phyloP scores from a whole-genome alignment of 352 stramenopile species.

The Phytopythium montanum region DNA sequence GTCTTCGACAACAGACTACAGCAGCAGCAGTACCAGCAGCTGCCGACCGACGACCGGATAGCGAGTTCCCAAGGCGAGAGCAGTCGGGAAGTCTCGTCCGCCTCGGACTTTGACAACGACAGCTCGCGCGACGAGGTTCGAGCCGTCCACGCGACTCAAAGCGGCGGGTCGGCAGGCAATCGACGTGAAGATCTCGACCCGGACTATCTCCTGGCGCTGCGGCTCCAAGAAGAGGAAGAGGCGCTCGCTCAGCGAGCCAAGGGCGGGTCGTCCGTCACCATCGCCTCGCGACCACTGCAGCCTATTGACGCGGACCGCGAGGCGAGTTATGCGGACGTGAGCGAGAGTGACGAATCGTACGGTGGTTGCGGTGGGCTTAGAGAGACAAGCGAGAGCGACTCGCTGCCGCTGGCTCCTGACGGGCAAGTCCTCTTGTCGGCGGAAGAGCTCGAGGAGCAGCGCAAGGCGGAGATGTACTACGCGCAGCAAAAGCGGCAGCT shows the following conservation, averaged over 20 bases:
- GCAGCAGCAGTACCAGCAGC: too few relatives aligned
- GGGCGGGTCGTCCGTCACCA: conserved; percentile 1
- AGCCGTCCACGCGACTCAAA: background rate
- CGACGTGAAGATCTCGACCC: conserved; percentile 28
- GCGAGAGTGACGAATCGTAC: conserved; percentile 10
- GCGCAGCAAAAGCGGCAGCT: conserved; percentile 60
- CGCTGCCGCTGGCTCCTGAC: conserved; percentile 37
- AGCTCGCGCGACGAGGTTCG: background rate
- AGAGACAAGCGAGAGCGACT: conserved; percentile 31
- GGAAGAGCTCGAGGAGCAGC: conserved; percentile 67
- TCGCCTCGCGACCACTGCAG: conserved; percentile 15
- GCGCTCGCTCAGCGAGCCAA: conserved; percentile 23
- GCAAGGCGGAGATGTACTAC: conserved; percentile 64
- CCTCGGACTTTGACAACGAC: background rate
- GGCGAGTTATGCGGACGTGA: background rate
- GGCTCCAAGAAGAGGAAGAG: conserved; percentile 80
- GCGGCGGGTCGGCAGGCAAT: background rate
- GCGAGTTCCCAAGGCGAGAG: background rate
- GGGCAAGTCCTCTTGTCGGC: conserved; percentile 57
- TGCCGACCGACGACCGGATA: too few relatives aligned
- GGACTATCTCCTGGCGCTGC: conserved; percentile 71
- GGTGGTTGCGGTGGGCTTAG: background rate
- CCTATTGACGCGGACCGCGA: conserved; percentile 14
- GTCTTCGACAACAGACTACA: background rate
- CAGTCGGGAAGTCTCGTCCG: conserved; percentile 1